These are phyloP conservation scores for Chlamydomonas reinhardtii DNA, from an alignment of 163 green algal species.

Conservation along the genomic window DNA sequence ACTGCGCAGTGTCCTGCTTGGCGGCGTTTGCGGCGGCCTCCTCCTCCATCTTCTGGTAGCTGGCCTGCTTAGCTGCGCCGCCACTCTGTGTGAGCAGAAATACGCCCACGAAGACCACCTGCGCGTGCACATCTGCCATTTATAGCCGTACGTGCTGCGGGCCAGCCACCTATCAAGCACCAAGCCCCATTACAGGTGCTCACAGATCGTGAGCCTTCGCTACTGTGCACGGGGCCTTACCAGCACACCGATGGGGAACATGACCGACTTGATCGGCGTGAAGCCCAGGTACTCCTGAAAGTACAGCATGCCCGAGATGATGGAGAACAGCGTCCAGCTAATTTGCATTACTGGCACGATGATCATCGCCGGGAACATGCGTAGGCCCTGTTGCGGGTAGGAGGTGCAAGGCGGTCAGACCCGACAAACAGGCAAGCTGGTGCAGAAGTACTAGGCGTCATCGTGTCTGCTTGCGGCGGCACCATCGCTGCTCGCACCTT, in stretches of 20 bases:
- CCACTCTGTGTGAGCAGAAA: conserved; percentile 74
- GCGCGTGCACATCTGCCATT: neutral
- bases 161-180: too few relatives aligned
- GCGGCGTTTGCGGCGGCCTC: neutral
- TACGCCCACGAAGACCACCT: conserved; percentile 82
- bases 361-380: conserved; percentile 80
- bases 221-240: conserved; percentile 39
- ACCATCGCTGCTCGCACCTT: conserved; percentile 60
- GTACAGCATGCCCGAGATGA: conserved; percentile 85
- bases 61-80: neutral
- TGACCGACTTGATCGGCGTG: conserved; percentile 65
- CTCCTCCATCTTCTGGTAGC: conserved; percentile 39
- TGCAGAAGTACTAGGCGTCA: too few relatives aligned
- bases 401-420: neutral
- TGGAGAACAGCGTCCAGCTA: conserved; percentile 88
- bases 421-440: neutral
- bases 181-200: too few relatives aligned
- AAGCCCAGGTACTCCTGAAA: conserved; percentile 79
- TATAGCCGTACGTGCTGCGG: neutral
- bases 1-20: neutral
- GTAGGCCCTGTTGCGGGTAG: conserved; percentile 58
- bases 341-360: conserved; percentile 92
- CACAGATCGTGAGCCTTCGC: too few relatives aligned
- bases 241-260: conserved; percentile 82
- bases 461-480: too few relatives aligned